These are phyloP conservation scores for Buxus sempervirens DNA, from an alignment of 164 flowering plant species.

Conservation along the genomic window DNA sequence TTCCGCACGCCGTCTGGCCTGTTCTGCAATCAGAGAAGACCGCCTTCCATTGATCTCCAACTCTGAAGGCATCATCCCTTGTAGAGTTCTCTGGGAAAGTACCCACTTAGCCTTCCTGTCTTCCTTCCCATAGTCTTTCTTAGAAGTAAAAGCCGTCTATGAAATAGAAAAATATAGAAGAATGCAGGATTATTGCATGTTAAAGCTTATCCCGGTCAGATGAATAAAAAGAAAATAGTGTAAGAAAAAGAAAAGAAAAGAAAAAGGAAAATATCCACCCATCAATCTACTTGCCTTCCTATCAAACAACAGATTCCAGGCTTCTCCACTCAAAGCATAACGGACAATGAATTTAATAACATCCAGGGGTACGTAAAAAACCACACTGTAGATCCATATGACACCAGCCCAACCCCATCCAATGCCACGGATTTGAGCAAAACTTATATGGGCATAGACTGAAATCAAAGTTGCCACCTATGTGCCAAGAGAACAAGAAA, in stretches of 20 bases:
- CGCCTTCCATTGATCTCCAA: conserved; percentile 41
- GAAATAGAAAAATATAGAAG: not conserved
- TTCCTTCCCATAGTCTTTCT: conserved; percentile 79
- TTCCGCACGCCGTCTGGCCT: conserved; percentile 85
- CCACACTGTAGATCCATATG: conserved; percentile 69
- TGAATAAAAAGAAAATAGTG: not conserved
- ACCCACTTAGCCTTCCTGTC: conserved; percentile 76
- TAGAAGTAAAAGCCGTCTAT: conserved; percentile 78
- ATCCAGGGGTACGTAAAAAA: conserved; percentile 75
- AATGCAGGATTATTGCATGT: conserved; percentile 1
- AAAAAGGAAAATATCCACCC: not conserved
- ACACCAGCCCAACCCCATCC: conserved; percentile 94
- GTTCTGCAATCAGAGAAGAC: conserved; percentile 68
- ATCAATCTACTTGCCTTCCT: conserved; percentile 51
- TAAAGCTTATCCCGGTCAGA: not conserved
- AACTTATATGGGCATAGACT: conserved; percentile 65
- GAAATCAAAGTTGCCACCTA: conserved; percentile 81
- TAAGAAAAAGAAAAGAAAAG: too few relatives aligned
- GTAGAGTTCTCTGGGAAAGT: conserved; percentile 62
- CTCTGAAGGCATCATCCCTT: conserved; percentile 54
- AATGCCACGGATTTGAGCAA: conserved; percentile 68
- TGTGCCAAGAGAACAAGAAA: conserved; percentile 5
- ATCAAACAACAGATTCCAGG: conserved; percentile 79
- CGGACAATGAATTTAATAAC: conserved; percentile 69
- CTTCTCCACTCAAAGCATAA: conserved; percentile 75